Evolutionary conservation across 2,329 filamentous ascomycete genomes (phyloP).

Genomic region (Alternaria incomplexa): DNA sequence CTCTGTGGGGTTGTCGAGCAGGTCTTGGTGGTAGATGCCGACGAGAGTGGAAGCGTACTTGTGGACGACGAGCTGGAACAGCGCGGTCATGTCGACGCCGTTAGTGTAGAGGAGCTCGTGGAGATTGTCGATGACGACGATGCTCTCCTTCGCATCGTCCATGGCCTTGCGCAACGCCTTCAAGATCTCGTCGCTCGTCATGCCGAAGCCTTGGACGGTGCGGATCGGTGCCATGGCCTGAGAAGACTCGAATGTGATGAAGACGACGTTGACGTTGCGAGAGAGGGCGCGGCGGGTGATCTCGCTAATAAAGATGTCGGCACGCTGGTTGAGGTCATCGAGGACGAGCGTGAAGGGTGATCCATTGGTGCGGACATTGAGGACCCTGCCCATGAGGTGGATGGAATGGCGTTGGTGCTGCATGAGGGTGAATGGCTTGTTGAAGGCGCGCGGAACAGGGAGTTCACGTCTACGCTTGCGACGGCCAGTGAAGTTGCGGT

Average conservation of each 20-base stretch:
- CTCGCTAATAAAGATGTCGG: conserved; percentile 71
- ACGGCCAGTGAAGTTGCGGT: conserved; percentile 10
- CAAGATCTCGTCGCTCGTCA: conserved; percentile 62
- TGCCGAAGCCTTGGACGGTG: conserved; percentile 68
- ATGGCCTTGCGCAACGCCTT: conserved; percentile 26
- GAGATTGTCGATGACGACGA: conserved; percentile 82
- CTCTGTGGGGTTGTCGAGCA: conserved; percentile 57
- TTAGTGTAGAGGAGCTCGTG: conserved; percentile 62
- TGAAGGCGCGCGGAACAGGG: conserved; percentile 22
- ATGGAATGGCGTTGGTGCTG: conserved; percentile 85
- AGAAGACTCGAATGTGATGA: conserved; percentile 78
- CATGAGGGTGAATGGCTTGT: conserved; percentile 17
- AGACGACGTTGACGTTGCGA: conserved; percentile 69
- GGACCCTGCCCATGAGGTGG: conserved; percentile 79
- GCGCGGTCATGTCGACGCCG: conserved; percentile 60
- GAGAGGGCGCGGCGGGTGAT: conserved; percentile 70
- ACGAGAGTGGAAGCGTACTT: conserved; percentile 72
- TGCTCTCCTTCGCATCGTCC: conserved; percentile 39
- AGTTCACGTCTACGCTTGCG: conserved; percentile 20
- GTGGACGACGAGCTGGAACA: conserved; percentile 73
- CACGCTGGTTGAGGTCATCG: conserved; percentile 84
- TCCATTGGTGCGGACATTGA: conserved; percentile 77
- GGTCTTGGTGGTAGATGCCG: conserved; percentile 81
- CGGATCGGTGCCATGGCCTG: conserved; percentile 68
- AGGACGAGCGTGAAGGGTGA: conserved; percentile 87